Evolutionary conservation across 495 filamentous ascomycete genomes (phyloP).

Genomic region (Sporormia fimetaria): DNA sequence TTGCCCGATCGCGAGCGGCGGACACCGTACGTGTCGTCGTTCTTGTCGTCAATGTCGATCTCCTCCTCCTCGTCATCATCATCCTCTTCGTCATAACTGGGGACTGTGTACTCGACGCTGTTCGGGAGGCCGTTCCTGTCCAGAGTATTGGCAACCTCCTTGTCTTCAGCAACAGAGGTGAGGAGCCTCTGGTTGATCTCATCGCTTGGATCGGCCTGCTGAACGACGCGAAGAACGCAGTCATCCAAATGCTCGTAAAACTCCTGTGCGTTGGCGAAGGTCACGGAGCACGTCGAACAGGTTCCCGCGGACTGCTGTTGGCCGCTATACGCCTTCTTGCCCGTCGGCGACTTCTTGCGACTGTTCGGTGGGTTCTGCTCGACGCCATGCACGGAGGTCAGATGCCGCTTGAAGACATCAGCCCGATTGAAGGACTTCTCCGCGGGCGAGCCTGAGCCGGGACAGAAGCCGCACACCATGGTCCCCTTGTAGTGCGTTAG

Average conservation of each 20-base stretch:
- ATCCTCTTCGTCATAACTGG: constrained; percentile 43
- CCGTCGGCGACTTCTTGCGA: constrained; percentile 66
- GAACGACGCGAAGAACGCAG: constrained; percentile 93
- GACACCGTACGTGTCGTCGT: constrained; percentile 48
- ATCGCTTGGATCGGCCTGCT: constrained; percentile 92
- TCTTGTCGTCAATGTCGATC: constrained; percentile 49
- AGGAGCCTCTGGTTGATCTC: constrained; percentile 85
- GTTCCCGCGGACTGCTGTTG: constrained; percentile 52
- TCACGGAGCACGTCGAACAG: constrained; percentile 87
- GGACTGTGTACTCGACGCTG: constrained; percentile 41
- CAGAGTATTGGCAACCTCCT: constrained; percentile 71
- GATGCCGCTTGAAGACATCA: constrained; percentile 95
- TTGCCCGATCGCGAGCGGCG: constrained; percentile 41
- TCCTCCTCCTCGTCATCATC: constrained; percentile 51
- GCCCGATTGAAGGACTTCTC: constrained; percentile 99
- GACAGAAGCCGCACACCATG: constrained; percentile 98
- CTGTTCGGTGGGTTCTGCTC: constrained; percentile 95
- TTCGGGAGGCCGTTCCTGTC: constrained; percentile 64
- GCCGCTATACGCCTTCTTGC: constrained; percentile 44
- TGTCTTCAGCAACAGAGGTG: constrained; percentile 70
- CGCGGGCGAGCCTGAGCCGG: constrained; percentile 76
- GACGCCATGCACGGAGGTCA: constrained; percentile 86
- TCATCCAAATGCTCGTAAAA: constrained; percentile 99
- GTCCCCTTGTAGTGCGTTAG: constrained; percentile 98
- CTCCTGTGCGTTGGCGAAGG: constrained; percentile 89